Evolutionary conservation across 1,284 basidiomycete species (phyloP).

Genomic region (Hymenochaete sp.): DNA sequence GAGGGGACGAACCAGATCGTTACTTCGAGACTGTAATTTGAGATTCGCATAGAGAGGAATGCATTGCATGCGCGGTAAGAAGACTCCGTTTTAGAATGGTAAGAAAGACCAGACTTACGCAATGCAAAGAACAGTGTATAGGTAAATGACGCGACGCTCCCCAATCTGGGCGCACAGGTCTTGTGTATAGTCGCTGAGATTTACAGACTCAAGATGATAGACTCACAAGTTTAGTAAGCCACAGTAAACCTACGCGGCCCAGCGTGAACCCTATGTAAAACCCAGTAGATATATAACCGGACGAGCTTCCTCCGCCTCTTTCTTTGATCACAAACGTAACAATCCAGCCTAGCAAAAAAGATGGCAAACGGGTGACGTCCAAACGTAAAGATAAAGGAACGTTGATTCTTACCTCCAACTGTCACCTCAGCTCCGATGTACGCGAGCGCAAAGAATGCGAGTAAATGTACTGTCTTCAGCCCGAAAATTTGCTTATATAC

Average conservation of each 20-base stretch:
- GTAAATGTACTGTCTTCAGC: conserved; percentile 44
- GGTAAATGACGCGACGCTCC: conserved; percentile 42
- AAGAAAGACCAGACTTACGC: conserved; percentile 27
- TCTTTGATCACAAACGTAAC: conserved; percentile 49
- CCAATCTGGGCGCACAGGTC: conserved; percentile 35
- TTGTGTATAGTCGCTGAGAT: background rate
- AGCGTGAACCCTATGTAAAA: conserved; percentile 54
- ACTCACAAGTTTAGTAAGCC: conserved; percentile 47
- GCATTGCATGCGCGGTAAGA: background rate
- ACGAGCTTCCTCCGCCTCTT: conserved; percentile 36
- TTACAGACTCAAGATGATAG: background rate
- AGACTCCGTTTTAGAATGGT: background rate
- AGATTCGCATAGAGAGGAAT: background rate
- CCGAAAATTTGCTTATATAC: conserved; percentile 49
- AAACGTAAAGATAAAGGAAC: background rate
- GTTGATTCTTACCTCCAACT: conserved; percentile 38
- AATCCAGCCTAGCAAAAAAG: conserved; percentile 42
- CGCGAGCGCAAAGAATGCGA: conserved; percentile 55
- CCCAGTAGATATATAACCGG: conserved; percentile 46
- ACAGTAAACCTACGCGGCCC: conserved; percentile 47
- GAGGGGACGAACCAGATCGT: conserved; percentile 31
- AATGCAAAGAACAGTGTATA: conserved; percentile 44
- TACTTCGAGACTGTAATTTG: conserved; percentile 25
- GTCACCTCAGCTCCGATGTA: conserved; percentile 65
- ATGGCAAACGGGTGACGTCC: too few species aligned